phyloP scores from a whole-genome alignment of 257 asterid genomes.

The Coffea eugenioides region DNA sequence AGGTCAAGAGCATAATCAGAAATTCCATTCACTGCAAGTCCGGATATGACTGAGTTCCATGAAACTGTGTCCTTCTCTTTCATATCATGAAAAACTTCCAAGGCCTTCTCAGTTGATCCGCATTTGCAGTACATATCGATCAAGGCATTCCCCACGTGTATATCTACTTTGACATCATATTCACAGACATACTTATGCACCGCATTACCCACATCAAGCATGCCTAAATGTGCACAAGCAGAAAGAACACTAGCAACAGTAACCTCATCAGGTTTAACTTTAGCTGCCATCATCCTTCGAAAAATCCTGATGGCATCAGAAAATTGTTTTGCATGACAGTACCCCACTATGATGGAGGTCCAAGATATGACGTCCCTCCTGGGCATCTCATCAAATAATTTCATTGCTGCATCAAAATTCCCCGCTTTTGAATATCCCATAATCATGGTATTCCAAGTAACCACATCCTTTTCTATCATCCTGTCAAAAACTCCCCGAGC shows the following conservation, averaged over 20 bases:
- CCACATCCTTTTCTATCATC: constrained; percentile 35
- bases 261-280: constrained; percentile 35
- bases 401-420: constrained; percentile 26
- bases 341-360: constrained; percentile 43
- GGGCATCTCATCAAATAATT: constrained; percentile 35
- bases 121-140: constrained; percentile 49
- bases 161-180: constrained; percentile 25
- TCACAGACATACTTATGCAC: constrained; percentile 27
- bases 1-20: constrained; percentile 26
- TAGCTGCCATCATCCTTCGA: constrained; percentile 30
- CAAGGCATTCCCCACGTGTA: constrained; percentile 34
- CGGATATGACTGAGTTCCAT: constrained; percentile 42
- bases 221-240: constrained; percentile 38
- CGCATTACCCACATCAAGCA: constrained; percentile 32
- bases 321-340: constrained; percentile 31
- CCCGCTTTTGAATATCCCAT: constrained; percentile 36
- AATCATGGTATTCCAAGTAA: constrained; percentile 43
- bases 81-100: constrained; percentile 33
- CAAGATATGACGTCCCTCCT: constrained; percentile 42
- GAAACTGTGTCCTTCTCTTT: constrained; percentile 34
- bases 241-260: constrained; percentile 36
- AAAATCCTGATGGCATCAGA: constrained; percentile 28
- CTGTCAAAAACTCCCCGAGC: constrained; percentile 31
- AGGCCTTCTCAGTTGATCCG: constrained; percentile 27
- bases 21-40: constrained; percentile 36